Evolutionary conservation across 306 rosid genomes (phyloP).

Genomic region (Luffa acutangula): DNA sequence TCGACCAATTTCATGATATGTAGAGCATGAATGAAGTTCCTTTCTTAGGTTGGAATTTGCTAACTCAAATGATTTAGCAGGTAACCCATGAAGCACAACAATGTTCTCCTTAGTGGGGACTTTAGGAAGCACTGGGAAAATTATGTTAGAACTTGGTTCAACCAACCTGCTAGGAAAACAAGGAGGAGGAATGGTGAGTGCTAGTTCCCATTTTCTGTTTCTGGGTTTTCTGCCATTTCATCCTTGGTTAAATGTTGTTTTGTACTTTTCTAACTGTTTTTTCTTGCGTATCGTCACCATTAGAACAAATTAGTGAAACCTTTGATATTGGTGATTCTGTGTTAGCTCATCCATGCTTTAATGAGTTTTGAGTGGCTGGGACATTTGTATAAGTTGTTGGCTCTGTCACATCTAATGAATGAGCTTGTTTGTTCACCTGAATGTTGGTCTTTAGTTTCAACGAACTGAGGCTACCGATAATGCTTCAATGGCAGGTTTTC

Average conservation of each 20-base stretch:
- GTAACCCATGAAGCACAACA: conserved; percentile 46
- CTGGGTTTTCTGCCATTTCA: background rate
- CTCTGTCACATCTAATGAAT: background rate
- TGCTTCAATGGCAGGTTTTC: conserved; percentile 51
- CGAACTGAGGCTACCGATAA: background rate
- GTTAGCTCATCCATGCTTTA: no score
- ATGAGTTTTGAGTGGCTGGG: no score
- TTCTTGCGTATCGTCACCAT: background rate
- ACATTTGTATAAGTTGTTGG: background rate
- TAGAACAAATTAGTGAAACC: background rate
- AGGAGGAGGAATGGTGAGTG: conserved; percentile 40
- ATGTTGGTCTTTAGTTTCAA: background rate
- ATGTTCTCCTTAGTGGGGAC: conserved; percentile 41
- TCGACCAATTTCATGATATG: background rate
- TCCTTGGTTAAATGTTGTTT: background rate
- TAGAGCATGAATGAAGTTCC: background rate
- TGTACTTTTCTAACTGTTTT: background rate
- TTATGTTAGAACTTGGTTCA: conserved; percentile 52
- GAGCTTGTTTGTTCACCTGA: background rate
- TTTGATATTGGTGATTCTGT: background rate
- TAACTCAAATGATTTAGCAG: background rate
- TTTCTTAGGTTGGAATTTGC: background rate
- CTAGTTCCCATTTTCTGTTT: no score
- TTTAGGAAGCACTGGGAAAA: conserved; percentile 53
- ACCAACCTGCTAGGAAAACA: conserved; percentile 48